phyloP scores from a whole-genome alignment of 2,329 filamentous ascomycete species.

The Verticillium nonalfalfae region DNA sequence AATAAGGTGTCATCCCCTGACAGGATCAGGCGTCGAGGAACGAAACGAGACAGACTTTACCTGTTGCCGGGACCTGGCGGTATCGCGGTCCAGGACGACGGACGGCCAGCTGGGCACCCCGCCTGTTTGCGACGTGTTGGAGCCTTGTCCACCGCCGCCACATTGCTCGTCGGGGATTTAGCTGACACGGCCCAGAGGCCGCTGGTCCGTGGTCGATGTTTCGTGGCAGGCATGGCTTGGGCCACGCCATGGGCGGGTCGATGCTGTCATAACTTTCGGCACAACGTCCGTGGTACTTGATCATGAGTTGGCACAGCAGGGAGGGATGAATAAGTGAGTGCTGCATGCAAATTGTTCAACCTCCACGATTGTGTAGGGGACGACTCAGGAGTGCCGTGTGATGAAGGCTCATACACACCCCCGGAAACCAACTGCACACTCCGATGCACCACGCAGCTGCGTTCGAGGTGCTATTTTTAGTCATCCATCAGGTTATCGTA shows the following conservation, averaged over 20 bases:
- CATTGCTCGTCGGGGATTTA: slow-evolving; percentile 6
- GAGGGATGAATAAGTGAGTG: background rate
- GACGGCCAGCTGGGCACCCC: background rate
- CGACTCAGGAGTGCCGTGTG: background rate
- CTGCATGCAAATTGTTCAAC: background rate
- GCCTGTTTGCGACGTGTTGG: background rate
- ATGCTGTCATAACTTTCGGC: slow-evolving; percentile 9
- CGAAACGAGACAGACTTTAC: background rate
- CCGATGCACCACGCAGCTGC: background rate
- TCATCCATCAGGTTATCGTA: background rate
- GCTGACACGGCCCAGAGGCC: slow-evolving; percentile 5
- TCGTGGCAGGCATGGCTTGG: slow-evolving; percentile 10
- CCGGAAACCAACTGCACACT: background rate
- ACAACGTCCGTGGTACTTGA: slow-evolving; percentile 6
- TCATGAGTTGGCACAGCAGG: background rate
- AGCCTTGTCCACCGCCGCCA: background rate
- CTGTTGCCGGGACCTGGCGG: too few relatives aligned
- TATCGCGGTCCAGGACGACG: background rate
- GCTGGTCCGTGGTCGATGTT: slow-evolving; percentile 1
- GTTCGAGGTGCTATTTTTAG: background rate
- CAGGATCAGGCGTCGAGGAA: background rate
- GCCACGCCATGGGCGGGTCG: slow-evolving; percentile 7
- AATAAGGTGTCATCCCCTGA: background rate
- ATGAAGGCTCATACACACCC: background rate
- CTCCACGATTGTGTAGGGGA: background rate